A percentile compares a stretch with the other conserved stretches of the same genome.
phyloP scores from a whole-genome alignment of 78 protist genomes.

The Trichosphaerium sp. region DNA sequence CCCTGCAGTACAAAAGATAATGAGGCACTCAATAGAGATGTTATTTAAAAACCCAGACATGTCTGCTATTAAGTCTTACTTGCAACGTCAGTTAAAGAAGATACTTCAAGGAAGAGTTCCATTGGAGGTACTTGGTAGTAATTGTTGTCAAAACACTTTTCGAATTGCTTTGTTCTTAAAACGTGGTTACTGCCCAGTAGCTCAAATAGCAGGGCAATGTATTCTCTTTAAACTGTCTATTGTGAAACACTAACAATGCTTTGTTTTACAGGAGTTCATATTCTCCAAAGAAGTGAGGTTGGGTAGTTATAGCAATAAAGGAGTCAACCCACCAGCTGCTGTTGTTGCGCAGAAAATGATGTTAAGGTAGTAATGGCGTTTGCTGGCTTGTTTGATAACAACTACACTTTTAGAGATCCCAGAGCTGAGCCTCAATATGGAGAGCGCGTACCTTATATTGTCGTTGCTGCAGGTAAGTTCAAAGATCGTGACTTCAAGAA shows the following conservation, averaged over 20 bases:
- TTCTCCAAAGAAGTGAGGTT: conserved; percentile 75
- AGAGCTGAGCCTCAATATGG: conserved; percentile 62
- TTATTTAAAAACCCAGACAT: conserved; percentile 66
- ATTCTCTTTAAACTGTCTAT: no score
- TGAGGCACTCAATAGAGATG: conserved; percentile 38
- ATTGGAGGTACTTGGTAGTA: neutral
- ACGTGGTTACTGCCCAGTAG: no score
- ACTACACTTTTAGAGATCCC: conserved; percentile 53
- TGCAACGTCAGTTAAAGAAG: conserved; percentile 39
- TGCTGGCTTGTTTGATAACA: neutral
- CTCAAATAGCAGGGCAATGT: no score
- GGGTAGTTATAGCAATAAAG: conserved; percentile 24
- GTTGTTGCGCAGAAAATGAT: neutral
- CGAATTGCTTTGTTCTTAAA: no score
- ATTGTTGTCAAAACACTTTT: no score
- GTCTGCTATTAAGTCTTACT: conserved; percentile 43
- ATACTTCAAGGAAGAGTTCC: conserved; percentile 29
- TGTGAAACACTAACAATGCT: neutral
- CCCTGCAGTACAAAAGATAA: conserved; percentile 53
- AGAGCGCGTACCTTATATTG: conserved; percentile 71
- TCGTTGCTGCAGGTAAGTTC: no score
- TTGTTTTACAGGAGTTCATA: conserved; percentile 50
- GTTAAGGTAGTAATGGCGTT: neutral
- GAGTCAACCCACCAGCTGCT: no score
- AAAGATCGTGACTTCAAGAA: no score